These are phyloP conservation scores for Eutrema yunnanense DNA, from an alignment of 345 rosid genomes.

Conservation along the genomic window DNA sequence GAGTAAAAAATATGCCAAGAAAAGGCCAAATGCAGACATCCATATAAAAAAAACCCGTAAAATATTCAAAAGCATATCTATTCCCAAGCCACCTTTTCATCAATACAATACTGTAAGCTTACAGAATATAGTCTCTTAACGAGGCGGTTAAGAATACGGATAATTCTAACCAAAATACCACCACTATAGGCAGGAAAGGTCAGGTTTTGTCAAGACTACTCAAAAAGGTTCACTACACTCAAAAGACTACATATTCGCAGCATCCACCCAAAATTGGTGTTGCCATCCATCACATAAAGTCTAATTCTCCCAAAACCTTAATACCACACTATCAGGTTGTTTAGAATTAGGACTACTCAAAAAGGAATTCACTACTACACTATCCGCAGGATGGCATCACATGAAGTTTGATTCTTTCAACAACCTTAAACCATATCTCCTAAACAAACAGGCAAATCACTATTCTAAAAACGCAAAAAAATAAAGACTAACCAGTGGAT, in stretches of 20 bases:
- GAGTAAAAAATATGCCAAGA: neutral
- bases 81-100: neutral
- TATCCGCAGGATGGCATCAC: neutral
- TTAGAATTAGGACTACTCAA: neutral
- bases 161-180: neutral
- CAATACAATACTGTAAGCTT: conserved; percentile 3
- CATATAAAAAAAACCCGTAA: neutral
- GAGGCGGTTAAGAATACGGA: neutral
- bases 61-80: neutral
- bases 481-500: conserved; percentile 65
- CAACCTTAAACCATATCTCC: neutral
- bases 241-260: neutral
- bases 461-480: neutral
- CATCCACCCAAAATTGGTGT: no score
- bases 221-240: neutral
- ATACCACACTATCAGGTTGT: neutral
- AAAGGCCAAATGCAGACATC: neutral
- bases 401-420: neutral
- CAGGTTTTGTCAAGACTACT: neutral
- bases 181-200: neutral
- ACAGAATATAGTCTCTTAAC: neutral
- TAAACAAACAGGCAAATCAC: neutral
- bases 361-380: neutral
- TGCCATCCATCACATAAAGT: neutral
- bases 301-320: neutral